Conservation (phyloP, 768 basidiomycete genomes). For the Collybiopsis confluens region DNA sequence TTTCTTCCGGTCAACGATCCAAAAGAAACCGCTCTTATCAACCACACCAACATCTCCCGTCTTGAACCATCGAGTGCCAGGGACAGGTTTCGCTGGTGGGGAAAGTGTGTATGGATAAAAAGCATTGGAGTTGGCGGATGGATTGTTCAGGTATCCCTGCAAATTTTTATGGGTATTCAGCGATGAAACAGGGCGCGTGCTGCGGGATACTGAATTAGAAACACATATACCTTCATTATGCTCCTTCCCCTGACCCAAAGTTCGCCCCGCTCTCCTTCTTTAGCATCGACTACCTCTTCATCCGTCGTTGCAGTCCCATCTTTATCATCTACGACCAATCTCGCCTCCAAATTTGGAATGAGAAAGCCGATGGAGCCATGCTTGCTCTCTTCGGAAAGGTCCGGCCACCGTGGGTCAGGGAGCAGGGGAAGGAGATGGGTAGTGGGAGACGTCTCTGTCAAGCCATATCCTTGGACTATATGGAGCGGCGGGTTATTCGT, state of each 20-base stretch:
- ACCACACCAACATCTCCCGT: slow-evolving; percentile 80
- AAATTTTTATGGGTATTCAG: background rate
- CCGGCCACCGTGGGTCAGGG: background rate
- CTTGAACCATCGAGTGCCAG: slow-evolving; percentile 65
- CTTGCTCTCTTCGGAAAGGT: background rate
- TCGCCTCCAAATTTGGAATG: slow-evolving; percentile 71
- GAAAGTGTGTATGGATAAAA: slow-evolving; percentile 49
- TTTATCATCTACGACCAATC: slow-evolving; percentile 62
- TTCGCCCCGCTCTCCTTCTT: slow-evolving; percentile 63
- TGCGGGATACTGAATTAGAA: no score
- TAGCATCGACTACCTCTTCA: slow-evolving; percentile 1
- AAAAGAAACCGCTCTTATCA: slow-evolving; percentile 69
- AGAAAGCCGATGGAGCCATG: slow-evolving; percentile 48
- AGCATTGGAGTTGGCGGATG: slow-evolving; percentile 59
- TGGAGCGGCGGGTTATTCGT: background rate
- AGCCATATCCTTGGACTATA: slow-evolving; percentile 50
- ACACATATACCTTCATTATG: slow-evolving; percentile 78
- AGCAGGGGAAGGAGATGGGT: slow-evolving; percentile 47
- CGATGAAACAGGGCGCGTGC: background rate
- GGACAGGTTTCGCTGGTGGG: background rate
- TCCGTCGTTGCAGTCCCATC: slow-evolving; percentile 20
- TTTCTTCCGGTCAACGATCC: slow-evolving; percentile 70
- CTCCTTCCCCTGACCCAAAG: slow-evolving; percentile 77
- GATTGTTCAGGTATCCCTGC: slow-evolving; percentile 69
- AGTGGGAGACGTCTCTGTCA: slow-evolving; percentile 81